Conservation (phyloP, 2,329 filamentous ascomycete species). For the Colletotrichum aenigma region DNA sequence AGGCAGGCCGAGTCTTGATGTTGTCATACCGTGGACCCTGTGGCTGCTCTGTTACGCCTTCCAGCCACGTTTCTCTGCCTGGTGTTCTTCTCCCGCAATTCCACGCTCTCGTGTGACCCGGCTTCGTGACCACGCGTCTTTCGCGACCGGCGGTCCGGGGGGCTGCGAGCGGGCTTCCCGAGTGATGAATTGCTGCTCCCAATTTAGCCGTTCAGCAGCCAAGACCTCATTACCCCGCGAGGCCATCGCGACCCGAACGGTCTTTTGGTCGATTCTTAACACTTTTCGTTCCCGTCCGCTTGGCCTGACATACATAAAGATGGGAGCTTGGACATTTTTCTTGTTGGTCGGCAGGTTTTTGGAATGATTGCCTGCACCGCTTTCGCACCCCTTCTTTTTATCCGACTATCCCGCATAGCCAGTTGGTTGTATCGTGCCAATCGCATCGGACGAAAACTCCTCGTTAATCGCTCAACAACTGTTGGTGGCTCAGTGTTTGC, state of each 20-base stretch:
- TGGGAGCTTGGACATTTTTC: not conserved
- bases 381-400: not conserved
- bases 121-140: not conserved
- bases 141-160: not conserved
- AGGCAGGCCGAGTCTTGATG: not conserved
- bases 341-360: not conserved
- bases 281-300: not conserved
- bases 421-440: not conserved
- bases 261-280: not conserved
- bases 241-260: not conserved
- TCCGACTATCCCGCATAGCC: not conserved
- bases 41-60: not conserved
- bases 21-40: not conserved
- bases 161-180: not conserved
- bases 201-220: not conserved
- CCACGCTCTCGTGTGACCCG: not conserved
- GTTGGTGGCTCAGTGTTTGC: not conserved
- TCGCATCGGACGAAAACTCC: not conserved
- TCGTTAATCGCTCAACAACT: not conserved
- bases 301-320: not conserved
- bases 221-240: not conserved
- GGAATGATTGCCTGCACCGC: not conserved
- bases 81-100: not conserved
- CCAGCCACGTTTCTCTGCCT: not conserved
- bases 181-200: not conserved